Evolutionary conservation across 2,329 filamentous ascomycete genomes (phyloP), one percentile per base, ranked within the genome.

Genomic region (Cercospora sp.): DNA sequence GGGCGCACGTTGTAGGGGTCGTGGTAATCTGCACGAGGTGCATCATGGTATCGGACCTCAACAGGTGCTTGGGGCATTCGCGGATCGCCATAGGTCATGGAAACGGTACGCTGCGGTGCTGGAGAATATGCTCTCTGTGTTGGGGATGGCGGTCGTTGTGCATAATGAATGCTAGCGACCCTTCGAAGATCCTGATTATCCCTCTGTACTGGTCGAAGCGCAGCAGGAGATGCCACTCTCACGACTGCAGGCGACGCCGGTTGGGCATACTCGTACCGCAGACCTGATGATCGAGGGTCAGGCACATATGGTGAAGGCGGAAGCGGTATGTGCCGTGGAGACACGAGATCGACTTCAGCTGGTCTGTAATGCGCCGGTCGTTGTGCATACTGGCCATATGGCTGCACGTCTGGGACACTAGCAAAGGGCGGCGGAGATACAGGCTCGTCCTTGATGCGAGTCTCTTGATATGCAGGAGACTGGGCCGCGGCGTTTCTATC

Each of bases 401-500:
- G 74, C 51, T 79, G 79, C 30, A 72, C 68, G 61, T 82, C 79
- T 43, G 79, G 69, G 51, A 80, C 71, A 21, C 73, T 73, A 13
- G 82, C 78, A 68, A 89, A 85, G 1, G 85, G 85, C 51, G 86
- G 86, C 21, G 88, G 88, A 12, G 88, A 89, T 18, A 88, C 79
- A 7, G 87, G 87, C 74, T 90, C 88, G 72, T 87, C 84, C 75
- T 89, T 90, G 75, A 90, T 87, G 70, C 84, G 84, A 8, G 85
- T 80, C 65, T 84, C 84, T 30, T 68, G 69, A 30, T 75, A 67
- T 7, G 65, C 70, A 2, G 81, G 79, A 62, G 77, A 78, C 61
- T 77, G 78, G 68, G 74, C 77, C 66, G 77, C 77, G 59, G 75
- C 71, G 18, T 78, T 76, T 60, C 77, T 76, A 58, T 80, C 78